These are phyloP conservation scores for Heritiera fomes DNA, from an alignment of 345 rosid genomes.

Conservation along the genomic window DNA sequence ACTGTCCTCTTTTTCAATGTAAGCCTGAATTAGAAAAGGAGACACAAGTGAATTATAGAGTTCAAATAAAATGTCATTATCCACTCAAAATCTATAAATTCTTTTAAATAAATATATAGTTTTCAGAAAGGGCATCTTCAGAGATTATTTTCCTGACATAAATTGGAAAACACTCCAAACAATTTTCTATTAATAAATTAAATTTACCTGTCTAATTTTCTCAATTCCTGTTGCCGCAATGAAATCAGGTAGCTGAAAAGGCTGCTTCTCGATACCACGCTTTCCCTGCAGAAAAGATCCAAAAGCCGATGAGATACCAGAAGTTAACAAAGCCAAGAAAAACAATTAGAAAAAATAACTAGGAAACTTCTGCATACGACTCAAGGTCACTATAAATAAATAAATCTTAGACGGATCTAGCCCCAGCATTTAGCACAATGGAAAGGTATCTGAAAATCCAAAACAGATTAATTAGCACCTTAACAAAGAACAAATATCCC, in stretches of 20 bases:
- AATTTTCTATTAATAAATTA: neutral
- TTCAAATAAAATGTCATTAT: neutral
- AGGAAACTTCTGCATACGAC: constrained; percentile 7
- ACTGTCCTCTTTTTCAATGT: constrained; percentile 97
- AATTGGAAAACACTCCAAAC: neutral
- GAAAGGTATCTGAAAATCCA: constrained; percentile 60
- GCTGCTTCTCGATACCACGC: constrained; percentile 96
- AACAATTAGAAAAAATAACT: neutral
- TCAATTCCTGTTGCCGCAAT: constrained; percentile 98
- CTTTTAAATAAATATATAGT: neutral
- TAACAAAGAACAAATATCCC: constrained; percentile 14
- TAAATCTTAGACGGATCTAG: constrained; percentile 35
- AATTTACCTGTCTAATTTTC: constrained; percentile 90
- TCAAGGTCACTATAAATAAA: constrained; percentile 15
- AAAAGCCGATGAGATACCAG: constrained; percentile 46
- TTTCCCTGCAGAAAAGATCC: constrained; percentile 71
- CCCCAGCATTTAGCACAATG: constrained; percentile 45
- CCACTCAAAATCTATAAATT: neutral
- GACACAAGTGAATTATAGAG: neutral
- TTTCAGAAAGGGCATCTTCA: neutral
- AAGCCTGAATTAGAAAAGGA: constrained; percentile 58
- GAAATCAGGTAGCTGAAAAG: constrained; percentile 97
- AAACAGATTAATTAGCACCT: constrained; percentile 51
- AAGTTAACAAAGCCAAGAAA: neutral
- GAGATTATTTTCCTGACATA: neutral